Conservation (phyloP, 176 grass and related monocot species). For the Olyra latifolia region DNA sequence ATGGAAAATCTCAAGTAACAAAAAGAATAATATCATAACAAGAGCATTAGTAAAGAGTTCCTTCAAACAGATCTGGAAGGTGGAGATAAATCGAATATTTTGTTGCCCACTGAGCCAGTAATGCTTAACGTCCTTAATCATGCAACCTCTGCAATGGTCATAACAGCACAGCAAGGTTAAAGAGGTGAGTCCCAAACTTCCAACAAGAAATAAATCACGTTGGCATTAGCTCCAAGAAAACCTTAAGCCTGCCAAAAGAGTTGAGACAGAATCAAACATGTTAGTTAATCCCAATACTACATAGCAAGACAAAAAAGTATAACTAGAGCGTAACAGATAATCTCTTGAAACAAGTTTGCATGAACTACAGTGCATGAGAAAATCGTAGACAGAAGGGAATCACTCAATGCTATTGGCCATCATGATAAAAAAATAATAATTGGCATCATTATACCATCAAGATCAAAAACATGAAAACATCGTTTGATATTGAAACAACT, state of each 20-base stretch:
- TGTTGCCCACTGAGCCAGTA: not conserved
- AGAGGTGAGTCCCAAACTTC: conserved; percentile 91
- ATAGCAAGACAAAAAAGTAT: not conserved
- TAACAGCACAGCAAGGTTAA: conserved; percentile 81
- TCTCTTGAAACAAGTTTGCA: not conserved
- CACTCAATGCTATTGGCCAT: not conserved
- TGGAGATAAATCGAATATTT: conserved; percentile 34
- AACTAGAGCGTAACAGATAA: not conserved
- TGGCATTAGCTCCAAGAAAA: conserved; percentile 74
- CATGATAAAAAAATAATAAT: not conserved
- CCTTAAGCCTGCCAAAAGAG: conserved; percentile 76
- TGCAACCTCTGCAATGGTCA: conserved; percentile 86
- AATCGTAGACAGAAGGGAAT: not conserved
- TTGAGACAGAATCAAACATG: conserved; percentile 36
- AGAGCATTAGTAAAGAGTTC: conserved; percentile 45
- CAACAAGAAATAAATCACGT: conserved; percentile 82
- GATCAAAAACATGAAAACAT: conserved; percentile 9
- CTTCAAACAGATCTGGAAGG: conserved; percentile 33
- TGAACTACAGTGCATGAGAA: not conserved
- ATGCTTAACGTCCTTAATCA: conserved; percentile 41
- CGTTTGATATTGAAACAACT: not conserved
- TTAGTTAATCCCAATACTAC: conserved; percentile 17
- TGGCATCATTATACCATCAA: not conserved
- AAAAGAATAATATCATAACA: conserved; percentile 40
- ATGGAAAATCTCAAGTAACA: conserved; percentile 29